Evolutionary conservation across 1,284 basidiomycete species (phyloP).

Genomic region (Malassezia globosa): DNA sequence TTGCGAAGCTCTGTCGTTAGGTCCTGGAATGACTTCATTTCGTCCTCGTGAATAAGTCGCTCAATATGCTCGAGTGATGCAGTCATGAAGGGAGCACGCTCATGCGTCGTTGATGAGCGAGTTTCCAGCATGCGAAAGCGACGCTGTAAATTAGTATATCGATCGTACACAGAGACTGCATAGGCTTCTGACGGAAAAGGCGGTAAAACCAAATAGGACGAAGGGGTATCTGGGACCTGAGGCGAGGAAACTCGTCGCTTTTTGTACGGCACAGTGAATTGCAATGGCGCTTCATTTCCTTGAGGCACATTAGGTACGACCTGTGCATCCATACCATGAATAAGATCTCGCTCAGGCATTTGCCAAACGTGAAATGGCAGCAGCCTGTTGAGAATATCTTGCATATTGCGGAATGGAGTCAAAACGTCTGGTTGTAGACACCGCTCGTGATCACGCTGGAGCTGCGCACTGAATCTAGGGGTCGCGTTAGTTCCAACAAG

Average conservation of each 20-base stretch:
- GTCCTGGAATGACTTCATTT: slow-evolving; percentile 22
- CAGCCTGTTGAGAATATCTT: slow-evolving; percentile 31
- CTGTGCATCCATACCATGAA: slow-evolving; percentile 7
- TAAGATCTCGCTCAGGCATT: slow-evolving; percentile 32
- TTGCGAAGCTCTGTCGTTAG: slow-evolving; percentile 26
- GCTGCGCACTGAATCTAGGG: neutral
- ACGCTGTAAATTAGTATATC: slow-evolving; percentile 17
- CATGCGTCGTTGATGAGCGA: slow-evolving; percentile 20
- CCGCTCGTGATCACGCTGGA: slow-evolving; percentile 22
- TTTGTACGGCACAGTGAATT: slow-evolving; percentile 18
- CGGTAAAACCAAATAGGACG: slow-evolving; percentile 20
- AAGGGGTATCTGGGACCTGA: slow-evolving; percentile 12
- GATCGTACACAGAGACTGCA: slow-evolving; percentile 22
- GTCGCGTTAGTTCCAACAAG: neutral
- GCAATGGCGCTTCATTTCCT: neutral
- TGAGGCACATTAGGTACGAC: neutral
- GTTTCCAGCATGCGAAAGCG: slow-evolving; percentile 23
- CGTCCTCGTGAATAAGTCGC: slow-evolving; percentile 33
- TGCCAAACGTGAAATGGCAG: slow-evolving; percentile 44
- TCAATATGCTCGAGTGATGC: slow-evolving; percentile 31
- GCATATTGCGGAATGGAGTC: slow-evolving; percentile 27
- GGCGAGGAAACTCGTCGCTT: slow-evolving; percentile 9
- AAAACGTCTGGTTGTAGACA: slow-evolving; percentile 28
- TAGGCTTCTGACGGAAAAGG: slow-evolving; percentile 22
- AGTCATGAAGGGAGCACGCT: slow-evolving; percentile 21